A percentile compares a stretch with the other conserved stretches of the same genome.
phyloP scores from a whole-genome alignment of 176 grass and related monocot species.

The Carex kokanica region DNA sequence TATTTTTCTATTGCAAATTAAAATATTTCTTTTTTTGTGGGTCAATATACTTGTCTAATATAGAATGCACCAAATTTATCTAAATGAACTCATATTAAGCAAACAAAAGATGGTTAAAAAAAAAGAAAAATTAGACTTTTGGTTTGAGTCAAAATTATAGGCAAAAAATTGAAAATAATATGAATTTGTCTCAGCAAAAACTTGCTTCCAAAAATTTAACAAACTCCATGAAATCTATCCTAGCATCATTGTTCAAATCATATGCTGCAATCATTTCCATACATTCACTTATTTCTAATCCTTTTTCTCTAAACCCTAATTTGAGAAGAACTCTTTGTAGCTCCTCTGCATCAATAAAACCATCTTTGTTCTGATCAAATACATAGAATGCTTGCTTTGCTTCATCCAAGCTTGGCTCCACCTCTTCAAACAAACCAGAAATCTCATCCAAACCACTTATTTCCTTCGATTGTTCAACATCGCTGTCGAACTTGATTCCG shows the following conservation, averaged over 20 bases:
- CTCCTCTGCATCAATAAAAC: slow-evolving; percentile 60
- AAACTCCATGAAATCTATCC: slow-evolving; percentile 66
- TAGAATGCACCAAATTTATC: neutral
- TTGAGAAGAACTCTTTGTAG: slow-evolving; percentile 38
- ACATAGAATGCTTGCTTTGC: slow-evolving; percentile 54
- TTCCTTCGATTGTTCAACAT: slow-evolving; percentile 1
- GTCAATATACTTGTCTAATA: neutral
- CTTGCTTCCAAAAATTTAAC: slow-evolving; percentile 61
- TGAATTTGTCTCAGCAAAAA: slow-evolving; percentile 36
- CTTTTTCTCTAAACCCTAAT: slow-evolving; percentile 42
- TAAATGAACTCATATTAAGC: neutral
- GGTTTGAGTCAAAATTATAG: neutral
- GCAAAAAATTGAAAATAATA: neutral
- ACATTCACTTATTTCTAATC: slow-evolving; percentile 40
- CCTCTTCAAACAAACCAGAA: slow-evolving; percentile 36
- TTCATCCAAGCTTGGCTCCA: slow-evolving; percentile 77
- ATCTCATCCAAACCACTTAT: slow-evolving; percentile 18
- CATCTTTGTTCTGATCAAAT: slow-evolving; percentile 65
- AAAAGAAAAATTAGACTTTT: neutral
- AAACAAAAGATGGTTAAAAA: too few species aligned
- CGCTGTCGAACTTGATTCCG: slow-evolving; percentile 15
- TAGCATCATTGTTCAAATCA: slow-evolving; percentile 52
- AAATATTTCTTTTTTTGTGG: neutral
- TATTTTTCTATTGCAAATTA: neutral
- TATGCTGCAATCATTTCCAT: slow-evolving; percentile 60